Conservation (phyloP, 139 green algal species). For the Edaphochlamys debaryana region DNA sequence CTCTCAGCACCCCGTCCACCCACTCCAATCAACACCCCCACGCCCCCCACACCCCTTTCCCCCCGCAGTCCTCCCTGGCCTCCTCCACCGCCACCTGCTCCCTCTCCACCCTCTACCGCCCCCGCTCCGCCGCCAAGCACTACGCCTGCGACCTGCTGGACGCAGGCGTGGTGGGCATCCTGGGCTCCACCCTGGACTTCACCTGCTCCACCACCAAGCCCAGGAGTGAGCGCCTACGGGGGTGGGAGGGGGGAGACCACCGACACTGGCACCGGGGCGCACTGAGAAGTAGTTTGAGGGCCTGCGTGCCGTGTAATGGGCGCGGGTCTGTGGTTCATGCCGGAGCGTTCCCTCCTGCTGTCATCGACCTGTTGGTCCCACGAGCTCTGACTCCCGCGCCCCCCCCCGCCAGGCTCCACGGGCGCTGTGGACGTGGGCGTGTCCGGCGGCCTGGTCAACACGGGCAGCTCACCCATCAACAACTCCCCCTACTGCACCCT, state of each 20-base stretch:
- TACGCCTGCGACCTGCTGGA: conserved; percentile 36
- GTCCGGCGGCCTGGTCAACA: not conserved
- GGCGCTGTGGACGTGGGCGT: too few relatives aligned
- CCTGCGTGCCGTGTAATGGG: too few relatives aligned
- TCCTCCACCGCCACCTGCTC: conserved; percentile 15
- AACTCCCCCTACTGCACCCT: conserved; percentile 32
- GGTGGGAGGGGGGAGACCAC: too few relatives aligned
- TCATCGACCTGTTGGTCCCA: too few relatives aligned
- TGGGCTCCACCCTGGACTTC: conserved; percentile 32
- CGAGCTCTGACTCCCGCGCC: too few relatives aligned
- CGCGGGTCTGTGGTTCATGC: too few relatives aligned
- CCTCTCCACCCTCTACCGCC: conserved; percentile 4
- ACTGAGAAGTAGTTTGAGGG: too few relatives aligned
- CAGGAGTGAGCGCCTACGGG: too few relatives aligned
- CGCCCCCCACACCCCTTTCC: not conserved
- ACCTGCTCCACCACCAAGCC: conserved; percentile 23
- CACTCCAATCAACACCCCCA: not conserved
- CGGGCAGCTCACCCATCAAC: not conserved
- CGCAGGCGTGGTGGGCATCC: not conserved
- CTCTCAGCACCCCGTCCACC: too few relatives aligned
- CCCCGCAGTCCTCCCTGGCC: not conserved
- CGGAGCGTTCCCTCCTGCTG: too few relatives aligned
- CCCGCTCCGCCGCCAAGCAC: conserved; percentile 1
- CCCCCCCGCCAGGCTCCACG: too few relatives aligned
- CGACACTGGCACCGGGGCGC: not conserved